These are phyloP conservation scores for Saprolegnia parasitica DNA, from an alignment of 352 stramenopile genomes.

Conservation along the genomic window DNA sequence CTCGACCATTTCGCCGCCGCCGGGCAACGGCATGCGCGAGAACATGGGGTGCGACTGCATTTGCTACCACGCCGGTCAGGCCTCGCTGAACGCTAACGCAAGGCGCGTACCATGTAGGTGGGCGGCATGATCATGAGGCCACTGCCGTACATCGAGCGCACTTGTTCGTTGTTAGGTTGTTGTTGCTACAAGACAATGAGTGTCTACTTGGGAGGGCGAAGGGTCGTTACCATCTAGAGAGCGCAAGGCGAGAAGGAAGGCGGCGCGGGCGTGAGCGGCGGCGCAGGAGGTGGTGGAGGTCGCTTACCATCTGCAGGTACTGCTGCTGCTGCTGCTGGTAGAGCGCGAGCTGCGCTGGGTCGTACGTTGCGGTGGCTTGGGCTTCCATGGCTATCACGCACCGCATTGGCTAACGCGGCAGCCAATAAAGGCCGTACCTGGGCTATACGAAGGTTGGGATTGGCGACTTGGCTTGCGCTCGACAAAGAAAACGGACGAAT, in stretches of 20 bases:
- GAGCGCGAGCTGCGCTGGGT: constrained; percentile 50
- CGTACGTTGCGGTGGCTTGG: constrained; percentile 25
- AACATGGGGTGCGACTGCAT: constrained; percentile 38
- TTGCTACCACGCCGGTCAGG: constrained; percentile 37
- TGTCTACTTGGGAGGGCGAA: not conserved
- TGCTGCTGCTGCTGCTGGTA: constrained; percentile 77
- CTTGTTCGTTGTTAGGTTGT: constrained; percentile 73
- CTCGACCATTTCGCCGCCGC: constrained; percentile 52
- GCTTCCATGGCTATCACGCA: constrained; percentile 23
- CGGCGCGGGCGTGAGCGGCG: not conserved
- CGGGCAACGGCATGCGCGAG: constrained; percentile 43
- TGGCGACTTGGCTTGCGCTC: constrained; percentile 28
- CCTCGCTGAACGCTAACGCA: not conserved
- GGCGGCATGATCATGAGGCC: constrained; percentile 78
- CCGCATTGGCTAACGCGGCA: constrained; percentile 22
- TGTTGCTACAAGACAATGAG: constrained; percentile 40
- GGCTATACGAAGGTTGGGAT: constrained; percentile 10
- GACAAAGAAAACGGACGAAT: constrained; percentile 30
- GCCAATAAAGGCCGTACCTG: constrained; percentile 27
- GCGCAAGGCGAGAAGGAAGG: not conserved
- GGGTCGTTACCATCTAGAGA: constrained; percentile 22
- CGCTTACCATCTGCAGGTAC: constrained; percentile 69
- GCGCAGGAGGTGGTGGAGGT: not conserved
- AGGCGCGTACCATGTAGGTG: constrained; percentile 55
- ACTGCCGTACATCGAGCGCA: constrained; percentile 74